Evolutionary conservation across 163 green algal species (phyloP).

Genomic region (Scenedesmus sp.): DNA sequence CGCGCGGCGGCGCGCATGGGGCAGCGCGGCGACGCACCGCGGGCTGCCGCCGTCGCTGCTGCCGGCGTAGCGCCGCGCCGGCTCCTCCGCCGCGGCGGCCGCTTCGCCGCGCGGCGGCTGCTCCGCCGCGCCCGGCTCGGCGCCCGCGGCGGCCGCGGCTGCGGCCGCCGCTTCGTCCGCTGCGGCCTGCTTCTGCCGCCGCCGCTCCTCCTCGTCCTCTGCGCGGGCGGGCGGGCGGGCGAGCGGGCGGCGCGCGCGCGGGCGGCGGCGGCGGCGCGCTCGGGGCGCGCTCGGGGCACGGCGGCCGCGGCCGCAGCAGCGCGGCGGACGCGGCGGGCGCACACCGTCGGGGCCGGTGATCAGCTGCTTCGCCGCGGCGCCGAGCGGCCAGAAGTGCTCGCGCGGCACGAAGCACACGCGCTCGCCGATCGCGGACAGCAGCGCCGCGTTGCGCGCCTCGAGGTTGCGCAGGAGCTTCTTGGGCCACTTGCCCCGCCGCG

Average conservation of each 20-base stretch:
- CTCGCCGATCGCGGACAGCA: constrained; percentile 55
- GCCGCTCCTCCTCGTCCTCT: constrained; percentile 38
- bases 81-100: constrained; percentile 4
- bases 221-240: neutral
- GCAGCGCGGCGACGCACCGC: neutral
- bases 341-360: constrained; percentile 31
- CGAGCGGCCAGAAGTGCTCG: constrained; percentile 63
- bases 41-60: constrained; percentile 9
- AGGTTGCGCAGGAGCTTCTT: constrained; percentile 65
- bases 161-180: neutral
- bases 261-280: too few species aligned
- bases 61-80: neutral
- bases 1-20: too few species aligned
- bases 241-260: too few species aligned
- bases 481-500: constrained; percentile 64
- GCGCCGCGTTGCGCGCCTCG: constrained; percentile 59
- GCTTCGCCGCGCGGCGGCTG: neutral
- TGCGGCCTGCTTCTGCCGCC: constrained; percentile 49
- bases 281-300: too few species aligned
- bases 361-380: constrained; percentile 28
- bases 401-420: constrained; percentile 57
- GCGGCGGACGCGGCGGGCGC: neutral
- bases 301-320: too few species aligned
- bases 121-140: too few species aligned
- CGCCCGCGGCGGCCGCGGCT: neutral